Evolutionary conservation across 371 early-diverging fungal genomes (phyloP).

Genomic region (Choanephora cucurbitarum): DNA sequence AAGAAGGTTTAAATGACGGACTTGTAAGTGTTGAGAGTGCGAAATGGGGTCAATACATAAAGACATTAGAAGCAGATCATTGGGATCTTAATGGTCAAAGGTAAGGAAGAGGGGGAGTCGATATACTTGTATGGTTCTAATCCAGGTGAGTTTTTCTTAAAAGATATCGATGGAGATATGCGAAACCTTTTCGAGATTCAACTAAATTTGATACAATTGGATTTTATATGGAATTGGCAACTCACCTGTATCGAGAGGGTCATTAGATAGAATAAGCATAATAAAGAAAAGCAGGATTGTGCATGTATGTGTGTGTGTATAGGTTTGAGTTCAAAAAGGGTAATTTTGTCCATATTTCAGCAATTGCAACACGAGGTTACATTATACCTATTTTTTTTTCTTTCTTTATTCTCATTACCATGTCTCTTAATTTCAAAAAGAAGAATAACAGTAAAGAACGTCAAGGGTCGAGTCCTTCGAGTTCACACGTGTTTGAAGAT

Average conservation of each 20-base stretch:
- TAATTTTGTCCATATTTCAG: background rate
- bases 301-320: background rate
- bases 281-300: background rate
- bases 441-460: constrained; percentile 10
- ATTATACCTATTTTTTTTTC: constrained; percentile 3
- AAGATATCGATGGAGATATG: constrained; percentile 29
- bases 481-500: constrained; percentile 26
- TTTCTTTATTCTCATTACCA: background rate
- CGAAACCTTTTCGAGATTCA: constrained; percentile 25
- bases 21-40: constrained; percentile 80
- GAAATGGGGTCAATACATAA: constrained; percentile 85
- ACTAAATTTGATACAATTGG: constrained; percentile 71
- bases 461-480: constrained; percentile 1
- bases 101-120: too few relatives aligned
- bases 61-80: constrained; percentile 82
- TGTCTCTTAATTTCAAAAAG: constrained; percentile 17
- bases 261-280: constrained; percentile 24
- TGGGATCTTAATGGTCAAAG: constrained; percentile 73
- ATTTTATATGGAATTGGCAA: constrained; percentile 78
- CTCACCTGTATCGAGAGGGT: constrained; percentile 59
- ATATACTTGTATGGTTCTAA: too few relatives aligned
- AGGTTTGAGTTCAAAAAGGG: background rate
- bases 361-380: background rate
- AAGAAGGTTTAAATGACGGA: constrained; percentile 86
- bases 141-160: too few relatives aligned